Evolutionary conservation across 2,329 filamentous ascomycete genomes (phyloP).

Genomic region (Fusarium aywerte): DNA sequence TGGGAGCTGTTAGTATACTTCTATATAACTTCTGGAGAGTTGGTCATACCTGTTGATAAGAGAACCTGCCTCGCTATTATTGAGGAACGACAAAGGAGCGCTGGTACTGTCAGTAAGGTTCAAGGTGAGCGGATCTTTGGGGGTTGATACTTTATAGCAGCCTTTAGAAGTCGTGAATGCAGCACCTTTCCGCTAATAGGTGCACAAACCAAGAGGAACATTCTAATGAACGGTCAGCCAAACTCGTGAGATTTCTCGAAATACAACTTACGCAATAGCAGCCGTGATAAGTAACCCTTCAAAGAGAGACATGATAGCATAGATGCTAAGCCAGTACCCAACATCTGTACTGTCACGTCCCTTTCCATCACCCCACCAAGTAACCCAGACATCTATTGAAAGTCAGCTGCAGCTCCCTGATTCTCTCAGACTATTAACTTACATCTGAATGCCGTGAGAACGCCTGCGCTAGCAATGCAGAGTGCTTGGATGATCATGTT

Average conservation of each 20-base stretch:
- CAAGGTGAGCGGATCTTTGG: accelerated
- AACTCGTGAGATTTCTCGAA: too few relatives aligned
- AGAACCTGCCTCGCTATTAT: constrained; percentile 46
- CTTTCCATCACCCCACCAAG: constrained; percentile 49
- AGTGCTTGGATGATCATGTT: constrained; percentile 35
- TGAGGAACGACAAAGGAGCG: constrained; percentile 45
- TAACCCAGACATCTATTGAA: constrained; percentile 45
- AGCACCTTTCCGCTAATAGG: constrained; percentile 43
- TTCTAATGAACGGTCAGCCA: constrained; percentile 32
- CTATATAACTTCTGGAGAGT: accelerated
- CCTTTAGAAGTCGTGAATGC: constrained; percentile 40
- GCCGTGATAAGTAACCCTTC: constrained; percentile 42
- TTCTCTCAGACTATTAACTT: background rate
- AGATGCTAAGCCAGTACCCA: constrained; percentile 48
- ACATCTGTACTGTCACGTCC: constrained; percentile 42
- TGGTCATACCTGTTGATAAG: constrained; percentile 43
- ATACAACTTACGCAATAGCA: constrained; percentile 42
- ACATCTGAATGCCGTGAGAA: constrained; percentile 44
- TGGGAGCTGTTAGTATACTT: constrained; percentile 19
- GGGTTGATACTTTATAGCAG: constrained; percentile 41
- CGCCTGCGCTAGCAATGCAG: constrained; percentile 31
- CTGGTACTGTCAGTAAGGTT: constrained; percentile 16
- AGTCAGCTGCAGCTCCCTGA: background rate
- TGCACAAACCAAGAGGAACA: constrained; percentile 43
- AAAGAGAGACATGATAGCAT: constrained; percentile 38